These are phyloP conservation scores for Phytophthora pluvialis DNA, from an alignment of 352 stramenopile genomes.

Conservation along the genomic window DNA sequence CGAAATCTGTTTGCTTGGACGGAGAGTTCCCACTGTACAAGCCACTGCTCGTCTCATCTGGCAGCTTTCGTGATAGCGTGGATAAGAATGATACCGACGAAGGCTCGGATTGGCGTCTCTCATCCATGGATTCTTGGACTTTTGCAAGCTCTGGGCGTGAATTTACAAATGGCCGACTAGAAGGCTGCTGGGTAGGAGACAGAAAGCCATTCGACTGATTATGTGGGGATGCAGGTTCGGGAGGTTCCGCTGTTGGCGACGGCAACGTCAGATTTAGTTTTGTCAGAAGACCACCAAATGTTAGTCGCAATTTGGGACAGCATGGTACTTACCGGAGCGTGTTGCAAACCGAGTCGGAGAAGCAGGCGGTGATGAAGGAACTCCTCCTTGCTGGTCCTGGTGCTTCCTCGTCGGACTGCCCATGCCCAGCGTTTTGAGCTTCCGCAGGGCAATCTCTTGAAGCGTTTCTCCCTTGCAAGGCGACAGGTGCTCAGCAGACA, in stretches of 20 bases:
- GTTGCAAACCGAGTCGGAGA: slow-evolving; percentile 34
- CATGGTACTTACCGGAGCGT: slow-evolving; percentile 21
- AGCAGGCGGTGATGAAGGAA: slow-evolving; percentile 2
- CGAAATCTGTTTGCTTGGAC: slow-evolving; percentile 6
- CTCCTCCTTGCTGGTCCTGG: not conserved
- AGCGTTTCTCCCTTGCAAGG: slow-evolving; percentile 47
- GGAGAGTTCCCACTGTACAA: not conserved
- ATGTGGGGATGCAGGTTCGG: slow-evolving; percentile 7
- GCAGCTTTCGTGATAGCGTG: slow-evolving; percentile 13
- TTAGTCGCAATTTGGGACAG: not conserved
- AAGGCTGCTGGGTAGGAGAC: slow-evolving; percentile 10
- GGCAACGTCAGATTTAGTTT: not conserved
- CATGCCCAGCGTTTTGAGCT: slow-evolving; percentile 48
- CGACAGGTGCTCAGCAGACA: slow-evolving; percentile 51
- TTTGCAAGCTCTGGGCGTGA: slow-evolving; percentile 1
- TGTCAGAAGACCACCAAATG: slow-evolving; percentile 2
- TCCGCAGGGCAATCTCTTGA: slow-evolving; percentile 50
- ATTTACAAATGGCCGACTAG: slow-evolving; percentile 11
- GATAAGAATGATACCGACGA: slow-evolving; percentile 30
- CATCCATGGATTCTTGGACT: slow-evolving; percentile 3
- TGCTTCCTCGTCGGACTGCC: slow-evolving; percentile 24
- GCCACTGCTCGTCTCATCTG: slow-evolving; percentile 1
- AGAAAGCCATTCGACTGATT: slow-evolving; percentile 16
- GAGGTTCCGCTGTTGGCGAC: slow-evolving; percentile 18
- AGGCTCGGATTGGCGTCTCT: slow-evolving; percentile 7